Percentiles rank a stretch among this genome's conserved stretches.
These are phyloP conservation scores for Picochlorum sp. DNA, from an alignment of 139 green algal species.

Conservation along the genomic window DNA sequence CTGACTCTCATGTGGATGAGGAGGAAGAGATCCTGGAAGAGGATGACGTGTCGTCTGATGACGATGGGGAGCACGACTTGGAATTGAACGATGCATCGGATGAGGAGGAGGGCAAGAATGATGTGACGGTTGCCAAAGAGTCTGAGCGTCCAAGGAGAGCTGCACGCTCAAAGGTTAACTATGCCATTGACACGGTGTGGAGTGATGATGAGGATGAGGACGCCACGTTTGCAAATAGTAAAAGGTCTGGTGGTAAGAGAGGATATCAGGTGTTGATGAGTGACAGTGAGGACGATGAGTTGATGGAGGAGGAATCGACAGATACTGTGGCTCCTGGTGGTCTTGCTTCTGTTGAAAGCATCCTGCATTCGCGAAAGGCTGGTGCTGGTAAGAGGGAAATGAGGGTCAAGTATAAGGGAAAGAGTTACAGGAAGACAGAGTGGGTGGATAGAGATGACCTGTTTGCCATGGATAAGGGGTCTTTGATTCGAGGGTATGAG, in stretches of 20 bases:
- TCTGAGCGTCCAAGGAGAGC: too few species aligned
- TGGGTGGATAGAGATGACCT: constrained; percentile 6
- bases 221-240: too few species aligned
- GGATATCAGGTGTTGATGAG: neutral
- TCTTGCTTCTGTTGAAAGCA: neutral
- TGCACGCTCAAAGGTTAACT: too few species aligned
- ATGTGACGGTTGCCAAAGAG: too few species aligned
- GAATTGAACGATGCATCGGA: neutral
- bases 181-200: too few species aligned
- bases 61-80: too few species aligned
- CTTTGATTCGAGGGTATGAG: constrained; percentile 22
- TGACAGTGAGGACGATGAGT: neutral
- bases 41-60: neutral
- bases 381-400: neutral
- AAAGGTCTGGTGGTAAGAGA: too few species aligned
- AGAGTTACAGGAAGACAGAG: constrained; percentile 4
- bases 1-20: neutral
- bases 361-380: neutral
- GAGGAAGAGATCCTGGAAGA: neutral
- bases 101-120: neutral
- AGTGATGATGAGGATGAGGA: too few species aligned
- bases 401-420: neutral
- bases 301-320: neutral
- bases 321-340: too few species aligned
- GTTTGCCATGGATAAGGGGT: constrained; percentile 2